These are phyloP conservation scores for Kodamaea leandrae DNA, from an alignment of 805 yeast species.

Conservation along the genomic window DNA sequence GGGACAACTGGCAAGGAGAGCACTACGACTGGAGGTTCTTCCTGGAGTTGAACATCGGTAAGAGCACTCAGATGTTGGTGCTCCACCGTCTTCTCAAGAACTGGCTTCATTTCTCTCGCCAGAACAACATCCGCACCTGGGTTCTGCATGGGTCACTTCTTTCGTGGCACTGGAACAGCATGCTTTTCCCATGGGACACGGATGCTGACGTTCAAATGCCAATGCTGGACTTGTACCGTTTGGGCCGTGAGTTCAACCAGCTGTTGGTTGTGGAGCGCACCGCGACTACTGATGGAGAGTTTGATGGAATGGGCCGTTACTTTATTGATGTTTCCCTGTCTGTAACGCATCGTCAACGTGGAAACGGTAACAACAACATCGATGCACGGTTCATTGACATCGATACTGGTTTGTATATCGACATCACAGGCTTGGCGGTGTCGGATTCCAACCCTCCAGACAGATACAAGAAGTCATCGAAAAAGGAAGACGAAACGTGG, in stretches of 20 bases:
- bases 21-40: conserved; percentile 30
- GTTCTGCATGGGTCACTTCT: conserved; percentile 23
- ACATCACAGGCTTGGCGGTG: conserved; percentile 31
- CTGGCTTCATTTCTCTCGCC: conserved; percentile 19
- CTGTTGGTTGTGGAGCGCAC: conserved; percentile 18
- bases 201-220: conserved; percentile 28
- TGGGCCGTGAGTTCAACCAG: conserved; percentile 22
- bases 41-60: conserved; percentile 18
- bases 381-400: conserved; percentile 26
- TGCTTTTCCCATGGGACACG: conserved; percentile 25
- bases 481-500: not conserved
- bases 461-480: conserved; percentile 6
- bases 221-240: conserved; percentile 17
- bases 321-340: conserved; percentile 25
- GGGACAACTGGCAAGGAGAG: conserved; percentile 18
- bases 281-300: conserved; percentile 15
- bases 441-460: conserved; percentile 25
- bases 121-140: conserved; percentile 24
- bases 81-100: conserved; percentile 19
- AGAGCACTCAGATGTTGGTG: conserved; percentile 14
- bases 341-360: conserved; percentile 34
- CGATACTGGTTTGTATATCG: conserved; percentile 27
- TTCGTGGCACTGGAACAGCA: conserved; percentile 25
- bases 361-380: conserved; percentile 43
- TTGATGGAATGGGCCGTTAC: conserved; percentile 21